Percentiles rank a stretch among this genome's conserved stretches.
phyloP scores from a whole-genome alignment of 441 rosid genomes.

The Jatropha multifida region DNA sequence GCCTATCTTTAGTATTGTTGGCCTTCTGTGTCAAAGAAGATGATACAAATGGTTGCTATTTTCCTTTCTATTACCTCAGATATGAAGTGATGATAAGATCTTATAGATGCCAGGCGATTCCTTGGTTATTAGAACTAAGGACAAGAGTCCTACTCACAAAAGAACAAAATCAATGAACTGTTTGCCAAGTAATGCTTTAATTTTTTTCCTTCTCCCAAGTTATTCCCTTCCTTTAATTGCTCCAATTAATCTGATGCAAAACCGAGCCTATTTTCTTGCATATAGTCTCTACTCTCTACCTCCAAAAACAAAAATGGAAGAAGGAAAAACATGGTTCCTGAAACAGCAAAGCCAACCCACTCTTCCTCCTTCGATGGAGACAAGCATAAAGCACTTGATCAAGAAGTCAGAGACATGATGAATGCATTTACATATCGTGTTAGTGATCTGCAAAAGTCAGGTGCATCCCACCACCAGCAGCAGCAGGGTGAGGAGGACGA shows the following conservation, averaged over 20 bases:
- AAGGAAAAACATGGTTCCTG: conserved; percentile 29
- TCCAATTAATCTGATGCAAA: conserved; percentile 6
- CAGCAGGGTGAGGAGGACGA: conserved; percentile 35
- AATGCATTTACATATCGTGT: conserved; percentile 51
- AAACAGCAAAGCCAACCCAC: conserved; percentile 34
- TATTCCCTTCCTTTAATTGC: conserved; percentile 21
- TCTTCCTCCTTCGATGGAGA: conserved; percentile 33
- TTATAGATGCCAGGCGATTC: no score
- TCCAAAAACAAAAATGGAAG: not conserved
- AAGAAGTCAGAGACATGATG: conserved; percentile 60
- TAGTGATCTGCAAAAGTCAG: conserved; percentile 41
- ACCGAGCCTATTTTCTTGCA: not conserved
- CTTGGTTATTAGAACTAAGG: no score
- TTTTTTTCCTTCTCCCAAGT: conserved; percentile 25
- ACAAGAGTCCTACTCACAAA: not conserved
- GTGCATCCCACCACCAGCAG: conserved; percentile 38
- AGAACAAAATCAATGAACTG: conserved; percentile 22
- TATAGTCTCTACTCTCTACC: not conserved
- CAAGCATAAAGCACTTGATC: conserved; percentile 42
- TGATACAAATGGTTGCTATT: no score
- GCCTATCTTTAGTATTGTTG: no score
- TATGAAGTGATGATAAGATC: no score
- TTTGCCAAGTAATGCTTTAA: conserved; percentile 35
- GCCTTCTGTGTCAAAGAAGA: no score
- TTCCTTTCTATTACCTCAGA: no score